Evolutionary conservation across 225 moss, liverwort and hornwort species (phyloP).

Genomic region (Ulota crispa): DNA sequence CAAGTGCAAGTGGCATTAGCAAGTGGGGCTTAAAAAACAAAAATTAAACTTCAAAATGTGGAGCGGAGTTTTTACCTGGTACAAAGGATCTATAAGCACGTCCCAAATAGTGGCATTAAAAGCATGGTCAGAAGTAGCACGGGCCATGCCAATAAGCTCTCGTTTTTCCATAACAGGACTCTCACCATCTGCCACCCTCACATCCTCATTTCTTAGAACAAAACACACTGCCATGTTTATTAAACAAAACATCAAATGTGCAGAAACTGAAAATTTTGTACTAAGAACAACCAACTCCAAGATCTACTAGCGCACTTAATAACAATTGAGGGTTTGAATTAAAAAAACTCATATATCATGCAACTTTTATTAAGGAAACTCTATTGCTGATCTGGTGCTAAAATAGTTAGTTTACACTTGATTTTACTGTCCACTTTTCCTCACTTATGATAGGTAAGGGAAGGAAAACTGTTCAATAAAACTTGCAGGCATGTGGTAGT

Average conservation of each 20-base stretch:
- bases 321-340: too few relatives aligned
- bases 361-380: too few relatives aligned
- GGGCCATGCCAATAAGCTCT: conserved; percentile 99
- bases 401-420: too few relatives aligned
- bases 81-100: conserved; percentile 93
- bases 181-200: conserved; percentile 52
- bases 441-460: too few relatives aligned
- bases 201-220: conserved; percentile 9
- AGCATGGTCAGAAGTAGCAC: conserved; percentile 98
- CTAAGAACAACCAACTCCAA: background rate
- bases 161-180: conserved; percentile 58
- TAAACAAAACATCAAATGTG: background rate
- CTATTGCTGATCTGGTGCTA: too few relatives aligned
- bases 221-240: background rate
- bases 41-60: too few relatives aligned
- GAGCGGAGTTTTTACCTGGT: conserved; percentile 55
- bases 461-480: too few relatives aligned
- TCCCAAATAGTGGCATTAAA: conserved; percentile 99
- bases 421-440: too few relatives aligned
- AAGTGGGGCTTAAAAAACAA: background rate
- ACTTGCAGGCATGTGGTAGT: too few relatives aligned
- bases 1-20: background rate
- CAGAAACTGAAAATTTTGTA: background rate
- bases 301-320: background rate
- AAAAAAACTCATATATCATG: too few relatives aligned